Conservation (phyloP, 305 asterid genomes). For the Fraxinus sp. region DNA sequence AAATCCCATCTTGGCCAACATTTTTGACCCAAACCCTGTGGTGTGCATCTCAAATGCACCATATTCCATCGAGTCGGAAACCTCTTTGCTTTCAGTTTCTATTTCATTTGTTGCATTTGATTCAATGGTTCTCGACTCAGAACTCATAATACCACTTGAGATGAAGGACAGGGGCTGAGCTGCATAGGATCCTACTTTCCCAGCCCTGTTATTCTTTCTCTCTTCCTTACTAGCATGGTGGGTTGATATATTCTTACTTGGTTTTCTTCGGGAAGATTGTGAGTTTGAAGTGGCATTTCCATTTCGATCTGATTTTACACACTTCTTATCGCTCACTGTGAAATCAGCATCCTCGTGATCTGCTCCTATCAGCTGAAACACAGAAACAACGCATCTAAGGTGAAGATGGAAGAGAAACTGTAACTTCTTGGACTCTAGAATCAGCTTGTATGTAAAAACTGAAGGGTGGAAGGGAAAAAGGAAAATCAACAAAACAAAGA, state of each 20-base stretch:
- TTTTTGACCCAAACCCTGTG: slow-evolving; percentile 93
- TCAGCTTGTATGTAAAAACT: not conserved
- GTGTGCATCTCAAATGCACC: slow-evolving; percentile 93
- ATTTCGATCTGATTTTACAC: slow-evolving; percentile 22
- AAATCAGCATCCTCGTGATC: slow-evolving; percentile 61
- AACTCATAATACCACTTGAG: slow-evolving; percentile 67
- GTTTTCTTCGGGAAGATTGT: slow-evolving; percentile 37
- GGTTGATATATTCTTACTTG: slow-evolving; percentile 29
- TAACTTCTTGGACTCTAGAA: not conserved
- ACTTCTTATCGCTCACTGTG: slow-evolving; percentile 40
- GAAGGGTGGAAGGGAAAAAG: not conserved
- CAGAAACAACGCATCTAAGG: slow-evolving; percentile 20
- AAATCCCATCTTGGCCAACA: slow-evolving; percentile 97
- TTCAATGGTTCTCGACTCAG: slow-evolving; percentile 36
- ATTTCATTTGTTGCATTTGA: slow-evolving; percentile 36
- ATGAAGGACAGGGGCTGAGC: slow-evolving; percentile 80
- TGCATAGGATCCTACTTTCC: slow-evolving; percentile 60
- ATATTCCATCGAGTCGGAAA: slow-evolving; percentile 36
- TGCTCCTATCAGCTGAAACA: slow-evolving; percentile 74
- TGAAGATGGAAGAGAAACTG: not conserved
- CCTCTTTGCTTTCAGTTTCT: slow-evolving; percentile 31
- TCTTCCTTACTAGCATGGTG: slow-evolving; percentile 34
- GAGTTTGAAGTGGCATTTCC: slow-evolving; percentile 23
- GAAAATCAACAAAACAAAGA: not conserved
- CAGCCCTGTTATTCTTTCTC: slow-evolving; percentile 38